Percentiles rank a stretch among this genome's conserved stretches.
These are phyloP conservation scores for Gloeophyllum trabeum DNA, from an alignment of 768 basidiomycete genomes.

Conservation along the genomic window DNA sequence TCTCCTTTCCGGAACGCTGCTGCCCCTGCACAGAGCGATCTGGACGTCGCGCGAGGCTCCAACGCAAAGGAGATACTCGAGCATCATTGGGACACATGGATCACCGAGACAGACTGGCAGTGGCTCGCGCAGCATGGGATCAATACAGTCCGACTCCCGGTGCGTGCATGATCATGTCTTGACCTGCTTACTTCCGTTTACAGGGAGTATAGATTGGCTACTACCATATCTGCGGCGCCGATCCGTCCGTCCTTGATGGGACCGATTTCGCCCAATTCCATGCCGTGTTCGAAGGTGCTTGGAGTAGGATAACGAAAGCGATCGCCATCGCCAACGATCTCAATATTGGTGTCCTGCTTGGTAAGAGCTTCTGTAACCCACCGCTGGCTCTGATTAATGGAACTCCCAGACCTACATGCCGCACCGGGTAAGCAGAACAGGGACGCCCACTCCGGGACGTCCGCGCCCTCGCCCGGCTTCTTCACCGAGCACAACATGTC, in stretches of 20 bases:
- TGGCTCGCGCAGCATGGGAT: conserved; percentile 43
- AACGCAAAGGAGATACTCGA: conserved; percentile 30
- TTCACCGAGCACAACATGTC: conserved; percentile 34
- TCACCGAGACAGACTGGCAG: conserved; percentile 38
- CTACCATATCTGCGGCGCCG: conserved; percentile 55
- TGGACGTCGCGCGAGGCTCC: conserved; percentile 52
- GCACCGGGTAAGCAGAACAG: conserved; percentile 69
- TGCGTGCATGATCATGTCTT: background rate
- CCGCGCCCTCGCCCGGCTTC: conserved; percentile 33
- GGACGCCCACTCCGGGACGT: conserved; percentile 57
- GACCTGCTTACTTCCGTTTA: background rate
- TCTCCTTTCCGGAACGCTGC: conserved; percentile 42
- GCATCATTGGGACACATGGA: conserved; percentile 43
- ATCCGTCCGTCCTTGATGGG: conserved; percentile 42
- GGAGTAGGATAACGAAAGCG: conserved; percentile 48
- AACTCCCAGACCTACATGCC: conserved; percentile 52
- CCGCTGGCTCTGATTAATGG: conserved; percentile 6
- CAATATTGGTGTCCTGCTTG: conserved; percentile 67
- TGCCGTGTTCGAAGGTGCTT: conserved; percentile 50
- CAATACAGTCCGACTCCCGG: conserved; percentile 53
- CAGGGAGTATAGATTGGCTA: conserved; percentile 45
- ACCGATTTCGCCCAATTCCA: conserved; percentile 54
- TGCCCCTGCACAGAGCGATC: conserved; percentile 50
- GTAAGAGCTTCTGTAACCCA: conserved; percentile 22
- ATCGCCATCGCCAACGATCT: conserved; percentile 43